Conservation (phyloP, 371 early-diverging fungal species). For the Batkoa obscura region DNA sequence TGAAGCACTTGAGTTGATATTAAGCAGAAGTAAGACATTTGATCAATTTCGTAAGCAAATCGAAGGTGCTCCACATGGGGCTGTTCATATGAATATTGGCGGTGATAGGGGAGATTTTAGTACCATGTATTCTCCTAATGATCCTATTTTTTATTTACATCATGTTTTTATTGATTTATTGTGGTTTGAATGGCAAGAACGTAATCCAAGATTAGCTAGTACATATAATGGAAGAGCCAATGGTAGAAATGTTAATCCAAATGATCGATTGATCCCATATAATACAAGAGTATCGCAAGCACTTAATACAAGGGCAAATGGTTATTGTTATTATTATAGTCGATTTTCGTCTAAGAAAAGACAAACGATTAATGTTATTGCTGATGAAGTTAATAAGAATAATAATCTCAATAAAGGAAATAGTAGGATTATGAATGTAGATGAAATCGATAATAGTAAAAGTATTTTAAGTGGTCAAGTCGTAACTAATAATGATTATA, state of each 20-base stretch:
- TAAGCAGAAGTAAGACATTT: conserved; percentile 12
- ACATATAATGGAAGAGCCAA: not conserved
- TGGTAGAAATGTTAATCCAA: not conserved
- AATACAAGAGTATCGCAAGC: not conserved
- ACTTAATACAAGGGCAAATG: not conserved
- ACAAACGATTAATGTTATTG: too few relatives aligned
- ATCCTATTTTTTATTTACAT: conserved; percentile 35
- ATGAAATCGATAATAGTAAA: too few relatives aligned
- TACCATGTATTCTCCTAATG: conserved; percentile 20
- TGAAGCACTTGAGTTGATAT: conserved; percentile 10
- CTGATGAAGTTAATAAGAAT: too few relatives aligned
- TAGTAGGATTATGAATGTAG: too few relatives aligned
- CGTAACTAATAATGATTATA: too few relatives aligned
- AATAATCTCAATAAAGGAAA: too few relatives aligned
- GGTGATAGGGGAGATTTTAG: conserved; percentile 26
- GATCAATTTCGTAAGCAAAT: conserved; percentile 14
- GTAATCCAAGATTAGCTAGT: not conserved
- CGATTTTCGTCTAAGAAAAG: too few relatives aligned
- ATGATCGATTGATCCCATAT: not conserved
- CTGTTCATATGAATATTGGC: conserved; percentile 24
- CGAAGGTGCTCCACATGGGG: conserved; percentile 22
- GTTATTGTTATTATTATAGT: not conserved
- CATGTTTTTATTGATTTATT: conserved; percentile 31
- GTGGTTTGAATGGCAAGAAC: conserved; percentile 23
- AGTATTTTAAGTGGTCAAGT: too few relatives aligned